A percentile compares a stretch with the other conserved stretches of the same genome.
Conservation (phyloP, 257 asterid genomes). For the Penstemon barbatus region DNA sequence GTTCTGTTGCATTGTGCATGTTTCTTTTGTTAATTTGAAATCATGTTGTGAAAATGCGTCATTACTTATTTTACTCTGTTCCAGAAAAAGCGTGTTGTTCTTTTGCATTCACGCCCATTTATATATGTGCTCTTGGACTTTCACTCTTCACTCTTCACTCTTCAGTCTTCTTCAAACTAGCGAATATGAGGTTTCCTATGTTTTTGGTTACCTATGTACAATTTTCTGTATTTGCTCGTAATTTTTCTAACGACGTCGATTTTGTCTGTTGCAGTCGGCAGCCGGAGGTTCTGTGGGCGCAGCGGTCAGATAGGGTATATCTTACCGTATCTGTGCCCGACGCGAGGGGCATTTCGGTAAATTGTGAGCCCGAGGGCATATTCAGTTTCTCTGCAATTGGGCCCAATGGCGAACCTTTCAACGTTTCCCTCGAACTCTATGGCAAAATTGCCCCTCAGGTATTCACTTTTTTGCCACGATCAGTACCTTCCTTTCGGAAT, state of each 20-base stretch:
- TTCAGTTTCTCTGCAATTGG: conserved; percentile 75
- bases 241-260: conserved; percentile 22
- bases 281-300: conserved; percentile 94
- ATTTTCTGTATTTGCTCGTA: too few relatives aligned
- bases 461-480: not conserved
- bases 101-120: too few relatives aligned
- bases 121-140: not conserved
- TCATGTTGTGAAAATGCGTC: too few relatives aligned
- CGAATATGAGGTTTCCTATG: too few relatives aligned
- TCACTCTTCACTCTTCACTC: not conserved
- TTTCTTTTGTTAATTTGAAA: too few relatives aligned
- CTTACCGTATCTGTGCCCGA: conserved; percentile 79
- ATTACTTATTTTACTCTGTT: too few relatives aligned
- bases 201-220: too few relatives aligned
- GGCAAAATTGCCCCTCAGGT: conserved; percentile 75
- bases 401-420: conserved; percentile 53
- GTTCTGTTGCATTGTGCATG: too few relatives aligned
- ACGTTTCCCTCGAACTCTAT: conserved; percentile 57
- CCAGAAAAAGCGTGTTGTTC: too few relatives aligned
- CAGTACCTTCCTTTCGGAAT: not conserved
- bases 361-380: conserved; percentile 58
- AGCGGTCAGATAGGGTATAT: conserved; percentile 77
- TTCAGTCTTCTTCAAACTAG: not conserved
- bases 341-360: conserved; percentile 68
- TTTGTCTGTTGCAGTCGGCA: conserved; percentile 52